These are phyloP conservation scores for Stagonosporopsis cucurbitacearum DNA, from an alignment of 2,329 filamentous ascomycete species.

Conservation along the genomic window DNA sequence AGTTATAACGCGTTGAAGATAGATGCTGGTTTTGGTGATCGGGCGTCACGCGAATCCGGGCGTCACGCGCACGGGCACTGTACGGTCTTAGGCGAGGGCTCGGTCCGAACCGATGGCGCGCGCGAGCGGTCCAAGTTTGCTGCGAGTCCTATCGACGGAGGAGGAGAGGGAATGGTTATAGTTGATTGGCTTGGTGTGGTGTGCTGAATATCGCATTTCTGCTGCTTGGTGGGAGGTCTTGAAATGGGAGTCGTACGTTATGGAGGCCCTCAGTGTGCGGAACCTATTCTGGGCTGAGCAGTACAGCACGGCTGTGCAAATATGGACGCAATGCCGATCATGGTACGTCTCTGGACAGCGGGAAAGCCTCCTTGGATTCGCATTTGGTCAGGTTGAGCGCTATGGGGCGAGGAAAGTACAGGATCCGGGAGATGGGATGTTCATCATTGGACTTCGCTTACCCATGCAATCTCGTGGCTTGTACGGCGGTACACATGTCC, in stretches of 20 bases:
- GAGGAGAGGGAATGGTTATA: too few species aligned
- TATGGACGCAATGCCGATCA: not conserved
- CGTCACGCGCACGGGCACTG: too few species aligned
- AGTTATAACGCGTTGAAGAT: too few species aligned
- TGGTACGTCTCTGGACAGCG: not conserved
- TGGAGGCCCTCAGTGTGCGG: too few species aligned
- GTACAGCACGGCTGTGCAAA: too few species aligned
- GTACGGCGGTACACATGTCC: conserved; percentile 2
- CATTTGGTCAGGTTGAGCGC: not conserved
- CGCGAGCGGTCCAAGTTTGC: too few species aligned
- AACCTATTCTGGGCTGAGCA: not conserved
- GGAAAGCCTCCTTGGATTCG: not conserved
- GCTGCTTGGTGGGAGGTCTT: not conserved
- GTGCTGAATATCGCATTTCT: not conserved
- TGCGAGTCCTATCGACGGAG: too few species aligned
- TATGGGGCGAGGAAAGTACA: not conserved
- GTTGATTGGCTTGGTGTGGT: too few species aligned
- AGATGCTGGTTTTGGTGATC: too few species aligned
- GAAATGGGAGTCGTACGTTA: not conserved
- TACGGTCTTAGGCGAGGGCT: not conserved
- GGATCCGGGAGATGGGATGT: not conserved
- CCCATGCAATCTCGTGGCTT: not conserved
- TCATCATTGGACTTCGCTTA: conserved; percentile 7
- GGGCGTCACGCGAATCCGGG: too few species aligned
- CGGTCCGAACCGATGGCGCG: conserved; percentile 3